Evolutionary conservation across 331 rosid species (phyloP), one percentile per base, ranked within the genome.

Genomic region (Cydonia oblonga): DNA sequence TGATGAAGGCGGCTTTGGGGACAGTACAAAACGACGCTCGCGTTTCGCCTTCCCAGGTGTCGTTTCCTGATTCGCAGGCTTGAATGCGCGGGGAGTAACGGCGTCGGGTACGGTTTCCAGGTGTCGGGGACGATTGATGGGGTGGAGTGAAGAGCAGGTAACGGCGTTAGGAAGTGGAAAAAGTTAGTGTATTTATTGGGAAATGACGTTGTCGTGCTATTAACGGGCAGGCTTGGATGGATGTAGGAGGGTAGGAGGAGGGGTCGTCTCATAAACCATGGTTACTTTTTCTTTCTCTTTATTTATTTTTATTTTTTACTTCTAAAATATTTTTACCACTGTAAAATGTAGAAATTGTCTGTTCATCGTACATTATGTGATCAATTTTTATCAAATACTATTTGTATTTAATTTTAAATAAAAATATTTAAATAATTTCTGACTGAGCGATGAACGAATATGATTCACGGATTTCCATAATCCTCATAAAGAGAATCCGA

Each of bases 131-230:
- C 6, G 15, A 81, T 74, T 84, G 78, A 38, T 38, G n/a, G 1
- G 3, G 15, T 18, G 63, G 74, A 13, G 30, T 9, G 64, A n/a
- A 54, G 5, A 8, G 70, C 28, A 70, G 0, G 58, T 73, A 76
- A 85, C 95, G 95, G 75, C 86, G 88, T 84, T 83, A 76, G 7
- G 28, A 2, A 6, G 79, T 84, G 63, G 75, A 82, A 81, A 74
- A 91, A 85, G 92, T 82, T 75, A 88, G 52, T 52, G 75, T 70
- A 85, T 85, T 84, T 80, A 78, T 89, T 83, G 87, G 86, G 84
- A 89, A 82, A 69, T 81, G 96, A 85, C 76, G 28, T 78, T 92
- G 93, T 89, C 96, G 84, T 82, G 85, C 83, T 77, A 71, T 66
- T 72, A 67, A 81, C 92, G 72, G 84, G 93, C 96, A 89, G 79